Conservation (phyloP, 108 stramenopile species). For the Poteriospumella lacustris region DNA sequence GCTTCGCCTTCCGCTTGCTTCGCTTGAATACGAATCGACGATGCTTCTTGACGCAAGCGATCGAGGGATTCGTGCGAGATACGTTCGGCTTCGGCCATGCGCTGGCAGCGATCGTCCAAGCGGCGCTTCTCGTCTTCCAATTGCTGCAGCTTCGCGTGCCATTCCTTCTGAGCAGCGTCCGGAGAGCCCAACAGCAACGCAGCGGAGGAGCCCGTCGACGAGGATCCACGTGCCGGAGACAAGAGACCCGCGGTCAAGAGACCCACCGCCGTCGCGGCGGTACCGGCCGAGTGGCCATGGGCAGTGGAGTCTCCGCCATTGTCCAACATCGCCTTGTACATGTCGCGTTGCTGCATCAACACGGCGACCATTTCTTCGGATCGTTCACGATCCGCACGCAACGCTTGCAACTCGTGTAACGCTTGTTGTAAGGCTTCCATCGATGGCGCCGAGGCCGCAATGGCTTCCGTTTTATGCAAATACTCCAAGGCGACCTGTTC, state of each 20-base stretch:
- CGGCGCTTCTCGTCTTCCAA: not conserved
- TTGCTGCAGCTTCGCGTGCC: not conserved
- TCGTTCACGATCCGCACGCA: not conserved
- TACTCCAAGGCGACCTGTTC: not conserved
- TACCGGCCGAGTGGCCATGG: too few relatives aligned
- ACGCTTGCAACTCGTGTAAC: not conserved
- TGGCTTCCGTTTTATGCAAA: too few relatives aligned
- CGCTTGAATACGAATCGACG: not conserved
- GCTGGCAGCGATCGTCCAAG: not conserved
- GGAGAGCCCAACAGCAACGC: too few relatives aligned
- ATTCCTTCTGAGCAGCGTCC: too few relatives aligned
- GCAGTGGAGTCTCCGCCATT: too few relatives aligned
- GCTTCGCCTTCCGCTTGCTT: not conserved
- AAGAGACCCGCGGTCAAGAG: too few relatives aligned
- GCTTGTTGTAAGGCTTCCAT: not conserved
- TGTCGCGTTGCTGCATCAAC: conserved; percentile 25
- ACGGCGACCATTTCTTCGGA: conserved; percentile 14
- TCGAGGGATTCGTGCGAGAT: not conserved
- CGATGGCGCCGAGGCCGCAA: too few relatives aligned
- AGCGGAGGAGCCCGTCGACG: too few relatives aligned
- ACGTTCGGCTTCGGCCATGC: not conserved
- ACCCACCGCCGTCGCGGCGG: too few relatives aligned
- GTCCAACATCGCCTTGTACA: conserved; percentile 25
- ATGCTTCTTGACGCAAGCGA: not conserved
- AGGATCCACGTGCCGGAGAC: too few relatives aligned